Evolutionary conservation across 768 basidiomycete species (phyloP), one percentile per base, ranked within the genome.

Genomic region (Psilocybe azurescens): DNA sequence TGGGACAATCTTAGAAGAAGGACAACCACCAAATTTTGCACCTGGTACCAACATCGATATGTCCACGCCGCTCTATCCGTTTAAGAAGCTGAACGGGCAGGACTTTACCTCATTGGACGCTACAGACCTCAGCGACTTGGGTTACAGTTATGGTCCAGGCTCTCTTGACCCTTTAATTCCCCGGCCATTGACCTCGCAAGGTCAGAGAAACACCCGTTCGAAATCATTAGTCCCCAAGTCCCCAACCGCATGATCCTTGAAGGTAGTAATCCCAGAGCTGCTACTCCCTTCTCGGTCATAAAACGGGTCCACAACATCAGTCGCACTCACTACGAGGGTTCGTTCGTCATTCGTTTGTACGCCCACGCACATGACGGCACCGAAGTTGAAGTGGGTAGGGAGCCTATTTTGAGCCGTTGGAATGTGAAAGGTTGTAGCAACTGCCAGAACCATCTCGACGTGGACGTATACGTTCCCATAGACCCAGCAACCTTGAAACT

Each of bases 391-490:
- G 51, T 53, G 29, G 51, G 51, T 5, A 29, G 51, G 28, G 51
- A 53, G 28, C 20, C 51, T 30, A 32, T 53, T 18, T 32, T 53
- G 51, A 53, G 51, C 6, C 24, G 51, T 11, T 53, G 51, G 51
- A 53, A 32, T 11, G 11, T 32, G 28, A 53, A 53, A 53, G 51
- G 51, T 3, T 53, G 51, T 13, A 33, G 11, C 13, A 53, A 53
- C n/a, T 53, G 51, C 13, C 51, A 53, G 51, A 53, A 53, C 11
- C 18, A 53, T 53, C 28, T 30, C 9, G 51, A 53, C 29, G 51
- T 53, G 28, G 51, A 53, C 3, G 4, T 32, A 28, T 53, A 24
- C 4, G 29, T 53, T 53, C 51, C 51, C 24, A 53, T 53, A 1
- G 11, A 9, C 29, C 51, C 51, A 28, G 30, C 11, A 0, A 53